phyloP scores from a whole-genome alignment of 2,329 filamentous ascomycete species.

The Colletotrichum sp. region DNA sequence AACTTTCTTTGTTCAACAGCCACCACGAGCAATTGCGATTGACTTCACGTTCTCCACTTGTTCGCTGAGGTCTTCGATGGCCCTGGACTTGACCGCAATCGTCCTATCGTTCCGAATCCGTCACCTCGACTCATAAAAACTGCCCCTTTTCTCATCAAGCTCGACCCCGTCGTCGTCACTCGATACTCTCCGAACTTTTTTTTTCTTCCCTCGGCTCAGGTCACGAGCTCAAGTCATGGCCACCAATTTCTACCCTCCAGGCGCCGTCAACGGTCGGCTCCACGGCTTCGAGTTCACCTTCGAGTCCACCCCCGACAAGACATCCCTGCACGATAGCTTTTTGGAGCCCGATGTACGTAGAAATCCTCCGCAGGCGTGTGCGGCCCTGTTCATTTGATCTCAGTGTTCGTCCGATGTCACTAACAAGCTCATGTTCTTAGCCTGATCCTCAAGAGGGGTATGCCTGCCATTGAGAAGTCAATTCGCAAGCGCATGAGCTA shows the following conservation, averaged over 20 bases:
- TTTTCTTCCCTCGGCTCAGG: not conserved
- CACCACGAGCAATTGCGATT: not conserved
- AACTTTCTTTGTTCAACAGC: not conserved
- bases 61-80: conserved; percentile 5
- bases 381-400: not conserved
- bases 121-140: not conserved
- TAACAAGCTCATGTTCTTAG: not conserved
- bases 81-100: conserved; percentile 4
- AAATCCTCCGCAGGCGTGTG: not conserved
- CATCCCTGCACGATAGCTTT: conserved; percentile 21
- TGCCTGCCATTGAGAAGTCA: not conserved
- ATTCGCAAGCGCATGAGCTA: not conserved
- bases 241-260: not conserved
- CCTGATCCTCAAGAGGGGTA: conserved; percentile 21
- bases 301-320: conserved; percentile 20
- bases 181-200: not conserved
- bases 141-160: not conserved
- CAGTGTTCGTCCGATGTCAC: conserved; percentile 4
- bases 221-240: conserved; percentile 6
- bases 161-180: not conserved
- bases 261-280: conserved; percentile 7
- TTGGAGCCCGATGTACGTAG: conserved; percentile 19
- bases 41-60: not conserved
- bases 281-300: conserved; percentile 23
- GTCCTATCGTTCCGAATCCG: not conserved